Evolutionary conservation across 768 basidiomycete genomes (phyloP), one percentile per base, ranked within the genome.

Genomic region (Phaffia tasmanica): DNA sequence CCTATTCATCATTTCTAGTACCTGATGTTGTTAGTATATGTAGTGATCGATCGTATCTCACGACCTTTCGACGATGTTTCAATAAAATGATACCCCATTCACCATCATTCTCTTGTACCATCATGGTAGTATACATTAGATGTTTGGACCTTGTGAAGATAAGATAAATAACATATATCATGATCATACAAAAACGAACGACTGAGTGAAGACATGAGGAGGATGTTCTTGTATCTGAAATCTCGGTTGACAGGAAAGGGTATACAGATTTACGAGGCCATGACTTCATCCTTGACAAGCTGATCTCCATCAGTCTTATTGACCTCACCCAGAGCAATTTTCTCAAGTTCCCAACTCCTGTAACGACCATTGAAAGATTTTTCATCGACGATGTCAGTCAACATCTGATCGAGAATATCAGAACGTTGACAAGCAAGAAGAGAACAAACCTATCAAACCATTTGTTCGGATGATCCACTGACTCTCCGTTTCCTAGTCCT

Each of bases 401-500:
- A 8, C 46, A 42, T n/a, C n/a, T n/a, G n/a, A n/a, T n/a, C n/a
- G 23, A 23, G 15, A 42, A 49, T 18, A 25, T 18, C 29, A 19
- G n/a, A 27, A 9, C 23, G 16, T 21, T 30, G 16, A 23, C 7
- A 42, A 29, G 30, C 23, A 1, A 3, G 2, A 29, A 48, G 47
- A 25, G 4, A 32, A 65, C 64, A 42, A 48, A 58, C 64, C 72
- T 70, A 67, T 79, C 79, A 53, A 74, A 76, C 71, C 78, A 81
- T 69, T 90, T 86, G 75, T 99, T 99, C 14, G 95, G 95, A 78
- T 99, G 95, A 14, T 85, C 87, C 27, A 97, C 87, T 68, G 83
- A 87, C 73, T 95, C 93, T 0, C 88, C 84, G 11, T 86, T 77
- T 15, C 71, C 61, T 59, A 69, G 70, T 25, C 51, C 32, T 32